Percentiles rank a stretch among this genome's conserved stretches.
Conservation (phyloP, 495 filamentous ascomycete species). For the Sordaria brevicollis region DNA sequence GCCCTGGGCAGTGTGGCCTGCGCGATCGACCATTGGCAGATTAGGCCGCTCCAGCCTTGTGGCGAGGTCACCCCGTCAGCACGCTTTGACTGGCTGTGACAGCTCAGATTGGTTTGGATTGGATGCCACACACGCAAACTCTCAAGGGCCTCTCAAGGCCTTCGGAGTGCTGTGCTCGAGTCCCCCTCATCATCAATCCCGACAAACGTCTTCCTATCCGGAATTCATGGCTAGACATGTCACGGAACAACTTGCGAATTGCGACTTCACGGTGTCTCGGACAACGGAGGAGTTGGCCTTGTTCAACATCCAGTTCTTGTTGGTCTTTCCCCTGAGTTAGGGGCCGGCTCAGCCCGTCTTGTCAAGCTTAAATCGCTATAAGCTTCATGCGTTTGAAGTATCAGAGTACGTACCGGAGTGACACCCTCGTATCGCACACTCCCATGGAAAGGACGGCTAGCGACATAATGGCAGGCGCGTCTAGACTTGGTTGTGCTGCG, state of each 20-base stretch:
- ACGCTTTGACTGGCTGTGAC: constrained; percentile 19
- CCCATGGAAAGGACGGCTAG: not conserved
- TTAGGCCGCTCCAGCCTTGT: constrained; percentile 19
- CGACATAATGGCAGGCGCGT: not conserved
- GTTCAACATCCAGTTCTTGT: not conserved
- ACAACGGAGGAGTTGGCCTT: not conserved
- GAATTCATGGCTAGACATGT: not conserved
- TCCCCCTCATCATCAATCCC: not conserved
- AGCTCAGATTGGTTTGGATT: not conserved
- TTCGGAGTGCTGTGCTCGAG: no score
- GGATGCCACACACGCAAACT: not conserved
- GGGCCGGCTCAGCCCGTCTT: not conserved
- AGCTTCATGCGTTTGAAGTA: not conserved
- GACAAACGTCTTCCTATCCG: not conserved
- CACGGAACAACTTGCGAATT: not conserved
- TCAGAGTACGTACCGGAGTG: not conserved
- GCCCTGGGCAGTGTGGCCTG: constrained; percentile 10
- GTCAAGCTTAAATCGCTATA: not conserved
- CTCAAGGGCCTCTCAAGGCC: not conserved
- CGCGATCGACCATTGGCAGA: constrained; percentile 14
- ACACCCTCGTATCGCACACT: not conserved
- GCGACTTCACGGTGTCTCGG: not conserved
- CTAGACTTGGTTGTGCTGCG: not conserved
- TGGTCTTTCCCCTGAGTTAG: not conserved
- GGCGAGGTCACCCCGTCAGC: constrained; percentile 8